phyloP scores from a whole-genome alignment of 2,329 filamentous ascomycete species.

The Blastomyces silverae region DNA sequence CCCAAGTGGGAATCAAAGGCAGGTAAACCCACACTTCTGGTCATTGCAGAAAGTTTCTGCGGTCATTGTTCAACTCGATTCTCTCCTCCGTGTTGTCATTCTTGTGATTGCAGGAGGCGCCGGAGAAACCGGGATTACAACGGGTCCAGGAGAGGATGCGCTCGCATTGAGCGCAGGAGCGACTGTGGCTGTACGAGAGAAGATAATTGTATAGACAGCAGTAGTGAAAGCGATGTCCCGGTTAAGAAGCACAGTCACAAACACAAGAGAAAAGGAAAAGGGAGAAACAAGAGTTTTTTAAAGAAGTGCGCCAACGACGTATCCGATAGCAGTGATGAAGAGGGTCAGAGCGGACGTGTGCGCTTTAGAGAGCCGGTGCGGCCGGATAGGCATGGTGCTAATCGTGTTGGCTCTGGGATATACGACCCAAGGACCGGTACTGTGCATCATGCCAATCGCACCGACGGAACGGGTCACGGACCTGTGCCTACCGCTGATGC shows the following conservation, averaged over 20 bases:
- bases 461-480: neutral
- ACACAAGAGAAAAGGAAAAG: neutral
- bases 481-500: neutral
- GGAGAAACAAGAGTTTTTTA: neutral
- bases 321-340: conserved; percentile 5
- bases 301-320: neutral
- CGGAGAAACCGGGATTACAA: neutral
- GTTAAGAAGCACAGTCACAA: neutral
- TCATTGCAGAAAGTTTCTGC: neutral
- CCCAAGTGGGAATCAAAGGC: neutral
- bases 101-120: neutral
- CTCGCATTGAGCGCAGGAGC: neutral
- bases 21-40: neutral
- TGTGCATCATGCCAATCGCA: neutral
- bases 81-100: neutral
- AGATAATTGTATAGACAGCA: neutral
- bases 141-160: neutral
- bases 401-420: neutral
- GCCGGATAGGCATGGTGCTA: neutral
- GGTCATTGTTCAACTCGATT: neutral
- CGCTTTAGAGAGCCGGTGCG: neutral
- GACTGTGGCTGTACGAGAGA: neutral
- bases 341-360: neutral
- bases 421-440: conserved; percentile 1
- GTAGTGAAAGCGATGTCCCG: neutral